Evolutionary conservation across 495 filamentous ascomycete species (phyloP).

Genomic region (Lentithecium fluviatile): DNA sequence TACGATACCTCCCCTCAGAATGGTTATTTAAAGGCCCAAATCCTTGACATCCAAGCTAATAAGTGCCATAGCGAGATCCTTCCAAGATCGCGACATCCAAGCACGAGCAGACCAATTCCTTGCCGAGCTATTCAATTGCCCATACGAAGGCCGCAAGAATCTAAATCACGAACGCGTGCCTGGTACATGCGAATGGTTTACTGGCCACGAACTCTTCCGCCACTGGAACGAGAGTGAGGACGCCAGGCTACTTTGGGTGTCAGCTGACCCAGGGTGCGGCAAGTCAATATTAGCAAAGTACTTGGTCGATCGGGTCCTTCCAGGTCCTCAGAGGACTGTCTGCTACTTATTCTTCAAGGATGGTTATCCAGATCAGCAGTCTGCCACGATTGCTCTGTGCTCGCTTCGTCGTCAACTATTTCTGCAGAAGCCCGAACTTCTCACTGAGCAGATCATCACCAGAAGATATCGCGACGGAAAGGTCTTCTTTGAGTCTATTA

Average conservation of each 20-base stretch:
- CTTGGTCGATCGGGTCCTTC: conserved; percentile 44
- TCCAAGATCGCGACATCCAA: no score
- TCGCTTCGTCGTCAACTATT: conserved; percentile 54
- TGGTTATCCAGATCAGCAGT: conserved; percentile 47
- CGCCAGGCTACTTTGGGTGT: conserved; percentile 48
- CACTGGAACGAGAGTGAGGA: conserved; percentile 38
- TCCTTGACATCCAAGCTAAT: no score
- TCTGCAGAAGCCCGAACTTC: conserved; percentile 34
- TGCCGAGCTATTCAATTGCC: no score
- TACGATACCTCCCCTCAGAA: no score
- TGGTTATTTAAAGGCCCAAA: no score
- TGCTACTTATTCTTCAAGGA: conserved; percentile 64
- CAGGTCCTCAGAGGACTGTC: not conserved
- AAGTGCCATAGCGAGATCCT: no score
- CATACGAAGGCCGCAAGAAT: conserved; percentile 42
- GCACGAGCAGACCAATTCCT: no score
- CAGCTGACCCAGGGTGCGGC: conserved; percentile 57
- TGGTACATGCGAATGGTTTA: conserved; percentile 50
- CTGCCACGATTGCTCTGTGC: conserved; percentile 43
- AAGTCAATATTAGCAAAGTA: conserved; percentile 54
- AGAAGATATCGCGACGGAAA: conserved; percentile 33
- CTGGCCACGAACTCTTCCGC: conserved; percentile 39
- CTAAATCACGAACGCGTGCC: conserved; percentile 40
- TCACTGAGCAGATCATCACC: conserved; percentile 38
- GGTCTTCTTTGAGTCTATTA: conserved; percentile 39